Conservation (phyloP, 2,329 filamentous ascomycete genomes). For the Colletotrichum echinochloae region DNA sequence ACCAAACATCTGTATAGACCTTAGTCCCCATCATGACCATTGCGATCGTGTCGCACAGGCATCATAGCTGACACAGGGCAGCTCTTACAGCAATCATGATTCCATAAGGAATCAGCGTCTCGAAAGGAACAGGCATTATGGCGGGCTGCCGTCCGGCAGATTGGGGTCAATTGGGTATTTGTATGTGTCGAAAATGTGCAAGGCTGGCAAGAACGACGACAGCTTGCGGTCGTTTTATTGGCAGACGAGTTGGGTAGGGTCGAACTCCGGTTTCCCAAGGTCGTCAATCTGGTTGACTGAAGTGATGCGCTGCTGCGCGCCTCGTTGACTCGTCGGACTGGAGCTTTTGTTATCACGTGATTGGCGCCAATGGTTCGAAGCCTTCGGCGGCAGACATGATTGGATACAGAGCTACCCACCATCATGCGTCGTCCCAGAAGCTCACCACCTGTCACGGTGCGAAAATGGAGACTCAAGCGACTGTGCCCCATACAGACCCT, state of each 20-base stretch:
- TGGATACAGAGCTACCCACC: neutral
- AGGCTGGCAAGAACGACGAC: conserved; percentile 11
- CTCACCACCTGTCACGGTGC: neutral
- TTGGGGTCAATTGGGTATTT: conserved; percentile 38
- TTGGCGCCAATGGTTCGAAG: rapidly evolving
- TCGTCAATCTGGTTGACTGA: neutral
- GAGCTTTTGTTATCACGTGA: conserved; percentile 5
- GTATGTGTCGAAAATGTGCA: neutral
- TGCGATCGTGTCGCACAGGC: neutral
- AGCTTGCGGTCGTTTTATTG: conserved; percentile 1
- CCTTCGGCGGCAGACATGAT: neutral
- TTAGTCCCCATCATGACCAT: conserved; percentile 44
- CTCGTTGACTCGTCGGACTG: neutral
- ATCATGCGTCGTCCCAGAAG: neutral
- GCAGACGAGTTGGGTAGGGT: neutral
- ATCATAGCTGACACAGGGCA: conserved; percentile 45
- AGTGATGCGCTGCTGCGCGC: neutral
- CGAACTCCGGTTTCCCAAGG: conserved; percentile 2
- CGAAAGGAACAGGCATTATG: conserved; percentile 73
- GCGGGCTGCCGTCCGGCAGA: conserved; percentile 40
- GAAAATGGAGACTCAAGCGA: neutral
- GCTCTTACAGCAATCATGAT: conserved; percentile 69
- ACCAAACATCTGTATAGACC: conserved; percentile 69
- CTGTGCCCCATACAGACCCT: neutral
- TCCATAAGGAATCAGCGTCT: conserved; percentile 72